Base-by-base conservation (phyloP, 768 basidiomycete species). In the Leucogyrophana mollusca region DNA sequence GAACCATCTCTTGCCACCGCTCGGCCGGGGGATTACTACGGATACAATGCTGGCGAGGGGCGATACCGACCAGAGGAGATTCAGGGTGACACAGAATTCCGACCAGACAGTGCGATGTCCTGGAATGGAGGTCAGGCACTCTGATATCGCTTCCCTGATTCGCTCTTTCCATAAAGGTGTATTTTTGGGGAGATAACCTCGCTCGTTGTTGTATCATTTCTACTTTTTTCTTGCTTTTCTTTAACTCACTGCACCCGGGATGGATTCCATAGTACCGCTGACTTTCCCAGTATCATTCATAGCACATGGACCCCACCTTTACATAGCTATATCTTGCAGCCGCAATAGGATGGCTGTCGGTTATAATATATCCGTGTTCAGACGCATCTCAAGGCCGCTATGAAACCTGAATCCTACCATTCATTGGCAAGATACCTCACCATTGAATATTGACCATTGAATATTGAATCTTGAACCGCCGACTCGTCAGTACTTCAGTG, bases 71-170 rank as follows among this genome's bases (percentile, higher is more conserved):
- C 52, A 51, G 25, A 47, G 46, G 38, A 35, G 21, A 30, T 30
- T 13, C 20, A 11, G 0, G 45, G 32, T 39, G 4, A 30, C 16
- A 30, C n/a, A 37, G 43, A 52, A 20, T 10, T 32, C 14, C 40
- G 18, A 18, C 38, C 48, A 17, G 34, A 45, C 9, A 25, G 30
- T 14, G 32, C 34, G 11, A 18, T 37, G 16, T 46, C 51, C 16
- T 59, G 56, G 58, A 22, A 37, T 17, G 54, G 42, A 4, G 51
- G 49, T 20, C 43, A 25, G 30, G 58, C 51, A 22, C 10, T 57
- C 33, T 52, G 48, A 45, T 39, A 13, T 18, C n/a, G 20, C 39
- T 35, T 46, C 38, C 34, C 33, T 44, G 22, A 21, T 23, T 20
- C 43, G 18, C 6, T 35, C 14, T 20, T 11, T 34, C 14, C 33